phyloP scores from a whole-genome alignment of 495 filamentous ascomycete genomes.

The Emericellopsis terricola region DNA sequence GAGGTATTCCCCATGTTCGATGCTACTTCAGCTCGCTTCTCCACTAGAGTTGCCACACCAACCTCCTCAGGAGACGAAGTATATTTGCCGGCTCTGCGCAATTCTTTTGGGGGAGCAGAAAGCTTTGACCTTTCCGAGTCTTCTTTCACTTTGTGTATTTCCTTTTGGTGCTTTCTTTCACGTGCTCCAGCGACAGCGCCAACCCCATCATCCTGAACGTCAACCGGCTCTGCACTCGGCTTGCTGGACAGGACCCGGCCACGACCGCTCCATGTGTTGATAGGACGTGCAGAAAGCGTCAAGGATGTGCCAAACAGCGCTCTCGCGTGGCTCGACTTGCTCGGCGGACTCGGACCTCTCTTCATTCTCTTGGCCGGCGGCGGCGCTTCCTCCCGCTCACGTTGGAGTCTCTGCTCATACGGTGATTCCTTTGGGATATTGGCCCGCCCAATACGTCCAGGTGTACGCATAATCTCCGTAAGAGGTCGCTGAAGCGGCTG shows the following conservation, averaged over 20 bases:
- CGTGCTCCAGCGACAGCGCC: too few species aligned
- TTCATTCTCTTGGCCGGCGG: conserved; percentile 19
- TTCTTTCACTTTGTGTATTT: too few species aligned
- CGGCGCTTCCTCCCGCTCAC: conserved; percentile 1
- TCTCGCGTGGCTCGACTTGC: conserved; percentile 32
- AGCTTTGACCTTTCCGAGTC: too few species aligned
- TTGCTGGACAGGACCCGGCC: not conserved
- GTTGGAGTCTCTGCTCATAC: not conserved
- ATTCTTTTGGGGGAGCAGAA: too few species aligned
- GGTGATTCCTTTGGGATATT: not conserved
- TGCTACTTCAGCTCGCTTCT: too few species aligned
- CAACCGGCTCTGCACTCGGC: too few species aligned
- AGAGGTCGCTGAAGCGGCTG: not conserved
- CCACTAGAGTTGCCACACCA: too few species aligned
- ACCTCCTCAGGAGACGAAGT: too few species aligned
- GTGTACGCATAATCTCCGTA: not conserved
- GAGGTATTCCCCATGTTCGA: too few species aligned
- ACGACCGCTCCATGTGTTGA: conserved; percentile 11
- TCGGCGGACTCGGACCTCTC: conserved; percentile 16
- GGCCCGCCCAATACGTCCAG: not conserved
- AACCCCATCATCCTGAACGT: too few species aligned
- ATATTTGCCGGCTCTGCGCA: too few species aligned
- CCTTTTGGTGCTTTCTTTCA: too few species aligned
- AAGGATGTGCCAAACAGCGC: conserved; percentile 30
- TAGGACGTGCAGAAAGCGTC: conserved; percentile 20